phyloP scores from a whole-genome alignment of 2,329 filamentous ascomycete species.

The Acrocalymma vagum region DNA sequence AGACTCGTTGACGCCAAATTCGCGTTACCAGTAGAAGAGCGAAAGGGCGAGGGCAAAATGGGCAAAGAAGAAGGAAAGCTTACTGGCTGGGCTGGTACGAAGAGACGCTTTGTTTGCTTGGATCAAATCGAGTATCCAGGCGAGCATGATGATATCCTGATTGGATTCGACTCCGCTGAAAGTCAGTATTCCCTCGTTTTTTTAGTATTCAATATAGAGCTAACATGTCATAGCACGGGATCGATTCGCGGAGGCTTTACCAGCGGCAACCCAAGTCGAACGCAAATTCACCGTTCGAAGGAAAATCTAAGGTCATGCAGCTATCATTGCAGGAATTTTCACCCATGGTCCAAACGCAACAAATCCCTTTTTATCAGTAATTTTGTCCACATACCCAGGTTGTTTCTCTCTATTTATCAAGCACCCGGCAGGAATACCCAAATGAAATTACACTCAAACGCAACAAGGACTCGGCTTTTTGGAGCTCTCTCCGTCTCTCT shows the following conservation, averaged over 20 bases:
- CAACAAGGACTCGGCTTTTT: no score
- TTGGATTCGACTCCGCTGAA: slow-evolving; percentile 81
- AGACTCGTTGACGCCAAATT: slow-evolving; percentile 92
- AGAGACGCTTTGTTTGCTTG: slow-evolving; percentile 80
- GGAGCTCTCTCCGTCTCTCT: no score
- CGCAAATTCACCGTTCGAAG: slow-evolving; percentile 54
- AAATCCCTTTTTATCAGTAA: no score
- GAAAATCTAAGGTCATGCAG: slow-evolving; percentile 48
- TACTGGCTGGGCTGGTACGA: slow-evolving; percentile 62
- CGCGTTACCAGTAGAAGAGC: slow-evolving; percentile 71
- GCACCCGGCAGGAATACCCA: no score
- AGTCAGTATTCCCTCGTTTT: slow-evolving; percentile 63
- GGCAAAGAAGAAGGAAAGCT: slow-evolving; percentile 57
- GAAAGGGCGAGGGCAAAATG: slow-evolving; percentile 58
- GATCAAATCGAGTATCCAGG: slow-evolving; percentile 89
- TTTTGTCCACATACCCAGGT: no score
- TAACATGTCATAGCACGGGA: slow-evolving; percentile 53
- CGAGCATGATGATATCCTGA: slow-evolving; percentile 90
- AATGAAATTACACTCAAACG: no score
- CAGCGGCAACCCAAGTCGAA: slow-evolving; percentile 50
- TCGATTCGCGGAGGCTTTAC: slow-evolving; percentile 54
- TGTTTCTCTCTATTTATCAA: no score
- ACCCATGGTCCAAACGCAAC: no score
- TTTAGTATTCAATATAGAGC: slow-evolving; percentile 7
- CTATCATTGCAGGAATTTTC: no score